Percentiles rank a stretch among this genome's conserved stretches.
These are phyloP conservation scores for Alternaria infectoria DNA, from an alignment of 2,329 filamentous ascomycete genomes.

Conservation along the genomic window DNA sequence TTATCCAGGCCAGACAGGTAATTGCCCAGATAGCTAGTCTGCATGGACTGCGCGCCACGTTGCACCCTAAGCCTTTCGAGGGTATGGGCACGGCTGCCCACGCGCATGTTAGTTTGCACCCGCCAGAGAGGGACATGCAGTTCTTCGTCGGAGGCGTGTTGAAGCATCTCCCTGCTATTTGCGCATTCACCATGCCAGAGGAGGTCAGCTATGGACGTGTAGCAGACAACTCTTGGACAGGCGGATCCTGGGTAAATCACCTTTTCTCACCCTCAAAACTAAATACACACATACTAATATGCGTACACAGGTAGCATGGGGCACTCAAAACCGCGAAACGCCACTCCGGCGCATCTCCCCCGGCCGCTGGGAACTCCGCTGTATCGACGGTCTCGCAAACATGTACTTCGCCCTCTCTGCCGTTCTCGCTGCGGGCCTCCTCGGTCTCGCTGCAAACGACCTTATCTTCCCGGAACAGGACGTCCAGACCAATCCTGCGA, in stretches of 20 bases:
- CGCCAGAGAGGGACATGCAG: constrained; percentile 59
- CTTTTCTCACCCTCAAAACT: background rate
- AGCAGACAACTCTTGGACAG: constrained; percentile 65
- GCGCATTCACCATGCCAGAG: constrained; percentile 72
- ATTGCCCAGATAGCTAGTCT: constrained; percentile 69
- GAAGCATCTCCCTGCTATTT: constrained; percentile 68
- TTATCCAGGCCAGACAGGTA: constrained; percentile 74
- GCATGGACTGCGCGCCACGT: constrained; percentile 70
- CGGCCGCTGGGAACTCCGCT: constrained; percentile 80
- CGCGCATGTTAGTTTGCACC: constrained; percentile 71
- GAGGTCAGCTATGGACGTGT: constrained; percentile 71
- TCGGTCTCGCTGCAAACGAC: constrained; percentile 57
- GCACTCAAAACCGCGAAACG: constrained; percentile 78
- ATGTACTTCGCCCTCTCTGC: constrained; percentile 73
- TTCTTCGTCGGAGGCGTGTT: constrained; percentile 77
- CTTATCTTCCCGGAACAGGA: constrained; percentile 62
- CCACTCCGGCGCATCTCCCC: constrained; percentile 71
- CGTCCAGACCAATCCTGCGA: constrained; percentile 48
- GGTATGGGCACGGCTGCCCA: constrained; percentile 71
- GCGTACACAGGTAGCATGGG: constrained; percentile 77
- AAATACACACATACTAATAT: background rate
- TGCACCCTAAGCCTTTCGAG: constrained; percentile 73
- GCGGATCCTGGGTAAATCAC: constrained; percentile 4
- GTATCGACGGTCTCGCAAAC: constrained; percentile 80
- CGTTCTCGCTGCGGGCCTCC: constrained; percentile 64